Evolutionary conservation across 208 protist species (phyloP).

Genomic region (Wallacemonas sp.): DNA sequence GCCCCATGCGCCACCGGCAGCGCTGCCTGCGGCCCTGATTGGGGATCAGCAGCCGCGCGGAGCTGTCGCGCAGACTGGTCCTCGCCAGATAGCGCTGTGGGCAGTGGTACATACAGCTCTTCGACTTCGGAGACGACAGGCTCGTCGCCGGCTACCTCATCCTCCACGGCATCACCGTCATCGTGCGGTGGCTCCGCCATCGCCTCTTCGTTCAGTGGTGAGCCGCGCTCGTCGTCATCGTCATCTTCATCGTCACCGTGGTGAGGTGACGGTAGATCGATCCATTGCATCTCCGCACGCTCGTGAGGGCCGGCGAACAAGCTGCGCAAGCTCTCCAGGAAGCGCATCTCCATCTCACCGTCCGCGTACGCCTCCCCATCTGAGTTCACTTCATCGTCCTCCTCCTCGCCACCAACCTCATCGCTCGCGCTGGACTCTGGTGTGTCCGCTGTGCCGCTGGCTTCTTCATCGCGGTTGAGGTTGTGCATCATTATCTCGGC

Average conservation of each 20-base stretch:
- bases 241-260: constrained; percentile 3
- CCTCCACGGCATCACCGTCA: not conserved
- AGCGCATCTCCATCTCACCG: not conserved
- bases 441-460: too few species aligned
- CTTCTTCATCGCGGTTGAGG: too few species aligned
- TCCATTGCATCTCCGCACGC: too few species aligned
- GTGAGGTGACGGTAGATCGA: not conserved
- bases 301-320: not conserved
- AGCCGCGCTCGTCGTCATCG: not conserved
- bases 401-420: not conserved
- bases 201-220: not conserved
- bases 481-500: too few species aligned
- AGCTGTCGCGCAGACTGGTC: too few species aligned
- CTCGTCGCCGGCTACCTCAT: not conserved
- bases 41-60: too few species aligned
- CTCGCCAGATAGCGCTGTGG: too few species aligned
- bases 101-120: too few species aligned
- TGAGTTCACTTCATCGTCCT: not conserved
- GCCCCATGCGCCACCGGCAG: too few species aligned
- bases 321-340: not conserved
- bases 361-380: not conserved
- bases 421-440: too few species aligned
- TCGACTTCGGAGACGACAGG: too few species aligned
- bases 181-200: not conserved
- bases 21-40: too few species aligned